Percentiles rank a stretch among this genome's conserved stretches.
Evolutionary conservation across 805 yeast species (phyloP).

Genomic region (Scheffersomyces coipomensis): DNA sequence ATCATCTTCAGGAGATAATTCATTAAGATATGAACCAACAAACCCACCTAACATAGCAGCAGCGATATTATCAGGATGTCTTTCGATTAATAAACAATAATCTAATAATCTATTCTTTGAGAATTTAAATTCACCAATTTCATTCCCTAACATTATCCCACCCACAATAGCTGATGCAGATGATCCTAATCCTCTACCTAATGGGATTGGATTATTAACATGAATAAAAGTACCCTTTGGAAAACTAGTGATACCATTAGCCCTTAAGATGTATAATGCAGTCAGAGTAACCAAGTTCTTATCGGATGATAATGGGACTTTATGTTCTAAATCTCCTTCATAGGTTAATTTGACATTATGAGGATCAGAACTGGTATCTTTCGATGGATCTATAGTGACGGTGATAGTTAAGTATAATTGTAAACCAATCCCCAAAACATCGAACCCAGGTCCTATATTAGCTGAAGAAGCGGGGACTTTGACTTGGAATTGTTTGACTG

Average conservation of each 20-base stretch:
- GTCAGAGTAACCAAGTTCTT: constrained; percentile 87
- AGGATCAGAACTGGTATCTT: constrained; percentile 53
- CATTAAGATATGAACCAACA: constrained; percentile 91
- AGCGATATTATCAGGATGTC: constrained; percentile 97
- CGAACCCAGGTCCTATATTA: constrained; percentile 98
- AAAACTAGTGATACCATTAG: constrained; percentile 72
- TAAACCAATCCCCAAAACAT: constrained; percentile 91
- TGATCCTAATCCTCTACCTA: constrained; percentile 96
- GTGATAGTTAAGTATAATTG: constrained; percentile 67
- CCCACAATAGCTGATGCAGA: constrained; percentile 99
- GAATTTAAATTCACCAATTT: constrained; percentile 70
- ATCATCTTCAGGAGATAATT: constrained; percentile 67
- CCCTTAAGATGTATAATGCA: constrained; percentile 86
- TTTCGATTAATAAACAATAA: constrained; percentile 93
- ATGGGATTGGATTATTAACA: constrained; percentile 88
- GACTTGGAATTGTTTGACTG: constrained; percentile 50
- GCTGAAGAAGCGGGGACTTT: constrained; percentile 96
- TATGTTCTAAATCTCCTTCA: constrained; percentile 76
- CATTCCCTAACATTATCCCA: constrained; percentile 88
- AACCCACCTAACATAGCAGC: constrained; percentile 99
- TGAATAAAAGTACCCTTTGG: constrained; percentile 81
- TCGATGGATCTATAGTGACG: constrained; percentile 59
- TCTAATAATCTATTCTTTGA: constrained; percentile 84
- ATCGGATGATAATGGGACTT: constrained; percentile 76
- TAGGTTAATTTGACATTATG: constrained; percentile 70